These are phyloP conservation scores for Quercus robur DNA, from an alignment of 306 rosid species.

Conservation along the genomic window DNA sequence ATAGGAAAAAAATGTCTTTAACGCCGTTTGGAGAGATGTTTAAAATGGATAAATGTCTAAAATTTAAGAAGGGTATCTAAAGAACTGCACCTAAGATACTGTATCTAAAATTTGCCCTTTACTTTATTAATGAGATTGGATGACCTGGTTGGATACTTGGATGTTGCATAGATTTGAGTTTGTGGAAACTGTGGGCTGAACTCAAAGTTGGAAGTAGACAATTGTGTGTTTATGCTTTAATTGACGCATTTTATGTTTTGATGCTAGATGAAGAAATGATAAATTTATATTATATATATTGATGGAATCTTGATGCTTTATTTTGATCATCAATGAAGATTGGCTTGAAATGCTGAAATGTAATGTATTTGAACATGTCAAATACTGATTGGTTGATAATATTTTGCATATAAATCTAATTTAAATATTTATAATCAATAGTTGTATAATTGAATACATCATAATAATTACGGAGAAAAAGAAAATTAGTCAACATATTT, in stretches of 20 bases:
- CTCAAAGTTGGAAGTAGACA: conserved; percentile 14
- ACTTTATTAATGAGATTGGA: conserved; percentile 22
- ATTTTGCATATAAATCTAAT: too few species aligned
- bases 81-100: accelerated
- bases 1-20: too few species aligned
- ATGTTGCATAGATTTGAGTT: conserved; percentile 17
- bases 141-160: conserved; percentile 2
- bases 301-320: neutral
- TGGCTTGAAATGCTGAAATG: neutral
- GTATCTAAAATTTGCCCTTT: too few species aligned
- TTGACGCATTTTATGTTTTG: neutral
- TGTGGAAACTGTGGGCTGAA: conserved; percentile 1
- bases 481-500: too few species aligned
- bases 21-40: too few species aligned
- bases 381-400: neutral
- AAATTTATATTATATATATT: neutral
- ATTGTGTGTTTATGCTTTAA: neutral
- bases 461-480: too few species aligned
- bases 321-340: neutral
- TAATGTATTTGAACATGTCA: neutral
- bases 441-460: too few species aligned
- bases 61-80: too few species aligned
- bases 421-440: too few species aligned
- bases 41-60: too few species aligned
- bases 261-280: conserved; percentile 4